Evolutionary conservation across 495 filamentous ascomycete species (phyloP), one percentile per base, ranked within the genome.

Genomic region (Pseudevernia furfuracea): DNA sequence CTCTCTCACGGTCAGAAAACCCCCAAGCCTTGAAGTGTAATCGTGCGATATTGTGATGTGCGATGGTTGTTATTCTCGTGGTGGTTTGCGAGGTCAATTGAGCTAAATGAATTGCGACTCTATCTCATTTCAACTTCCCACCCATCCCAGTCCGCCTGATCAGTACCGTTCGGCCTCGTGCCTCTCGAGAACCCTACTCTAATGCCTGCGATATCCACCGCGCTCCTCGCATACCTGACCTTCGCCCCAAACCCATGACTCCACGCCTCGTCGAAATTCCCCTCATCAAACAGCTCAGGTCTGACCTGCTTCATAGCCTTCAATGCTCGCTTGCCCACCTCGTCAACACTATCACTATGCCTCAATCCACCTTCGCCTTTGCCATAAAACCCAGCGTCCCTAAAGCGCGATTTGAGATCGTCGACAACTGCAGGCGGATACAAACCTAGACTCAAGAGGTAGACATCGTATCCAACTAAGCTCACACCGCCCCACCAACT

Each of bases 331-430:
- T 80, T 81, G 34, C 86, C 85, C 49, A 91, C 84, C 58, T 87
- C 84, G 68, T 91, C 88, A 2, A 91, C 88, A 56, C 84, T 87
- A 71, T 90, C 86, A 58, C 78, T 78, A 71, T 91, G 87, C 28
- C 86, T 77, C 64, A 92, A 73, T 34, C 36, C 48, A 25, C 48
- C 48, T 43, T 41, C 48, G 1, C 48, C 34, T 11, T 41, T 44
- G 3, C 57, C 57, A 36, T 49, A 30, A 30, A 60, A 60, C 12
- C 44, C 34, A n/a, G 57, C 43, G 3, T 23, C n/a, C 41, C 77
- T 74, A 67, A 89, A 86, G 43, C 74, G 75, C 30, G 74, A 71
- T 38, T 82, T 76, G 43, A 91, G 73, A 59, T 81, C 65, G 62
- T 82, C 76, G 72, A 86, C 82, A 25, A 89, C 79, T 1, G 78